Percentiles rank a stretch among this genome's conserved stretches.
Conservation (phyloP, 23 red algal species). For the Gracilariopsis chorda region DNA sequence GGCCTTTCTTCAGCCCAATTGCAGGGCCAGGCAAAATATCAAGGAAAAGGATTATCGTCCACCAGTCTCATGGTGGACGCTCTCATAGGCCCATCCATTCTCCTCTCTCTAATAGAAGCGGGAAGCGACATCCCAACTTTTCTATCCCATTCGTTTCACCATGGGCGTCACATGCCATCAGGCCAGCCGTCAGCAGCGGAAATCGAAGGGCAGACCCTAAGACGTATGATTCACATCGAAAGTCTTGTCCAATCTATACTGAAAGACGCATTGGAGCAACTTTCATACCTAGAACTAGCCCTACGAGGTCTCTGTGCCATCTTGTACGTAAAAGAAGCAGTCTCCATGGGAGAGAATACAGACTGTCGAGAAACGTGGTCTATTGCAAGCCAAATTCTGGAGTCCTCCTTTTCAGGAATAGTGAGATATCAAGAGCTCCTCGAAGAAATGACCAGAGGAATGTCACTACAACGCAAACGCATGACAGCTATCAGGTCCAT, state of each 20-base stretch:
- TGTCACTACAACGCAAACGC: background rate
- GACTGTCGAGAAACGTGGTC: background rate
- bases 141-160: background rate
- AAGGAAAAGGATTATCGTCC: too few relatives aligned
- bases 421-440: background rate
- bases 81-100: too few relatives aligned
- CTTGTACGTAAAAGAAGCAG: background rate
- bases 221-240: background rate
- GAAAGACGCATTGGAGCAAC: background rate
- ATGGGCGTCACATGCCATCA: background rate
- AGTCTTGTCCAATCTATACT: background rate
- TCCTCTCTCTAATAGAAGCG: background rate
- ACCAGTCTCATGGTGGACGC: too few relatives aligned
- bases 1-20: too few relatives aligned
- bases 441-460: background rate
- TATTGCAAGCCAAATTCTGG: background rate
- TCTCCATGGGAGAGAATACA: background rate
- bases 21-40: too few relatives aligned
- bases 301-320: conserved; percentile 10
- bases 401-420: background rate
- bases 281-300: background rate
- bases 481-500: background rate
- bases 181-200: background rate
- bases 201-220: background rate
- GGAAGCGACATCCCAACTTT: background rate